A percentile compares a stretch with the other conserved stretches of the same genome.
phyloP scores from a whole-genome alignment of 805 yeast genomes.

The Barnettozyma siamensis region DNA sequence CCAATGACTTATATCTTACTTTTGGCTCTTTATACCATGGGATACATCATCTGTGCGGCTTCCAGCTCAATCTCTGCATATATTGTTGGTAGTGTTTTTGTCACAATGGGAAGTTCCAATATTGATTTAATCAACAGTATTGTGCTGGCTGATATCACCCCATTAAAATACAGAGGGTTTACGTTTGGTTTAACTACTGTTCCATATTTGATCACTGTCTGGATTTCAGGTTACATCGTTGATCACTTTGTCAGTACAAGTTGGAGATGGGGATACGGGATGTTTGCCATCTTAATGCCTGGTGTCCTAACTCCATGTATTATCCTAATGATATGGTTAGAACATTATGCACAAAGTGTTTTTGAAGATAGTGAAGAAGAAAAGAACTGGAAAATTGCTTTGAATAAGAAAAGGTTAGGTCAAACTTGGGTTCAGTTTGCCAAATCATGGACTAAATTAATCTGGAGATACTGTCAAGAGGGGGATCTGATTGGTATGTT shows the following conservation, averaged over 20 bases:
- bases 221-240: slow-evolving; percentile 35
- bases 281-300: slow-evolving; percentile 40
- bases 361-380: background rate
- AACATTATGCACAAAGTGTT: slow-evolving; percentile 23
- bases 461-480: slow-evolving; percentile 17
- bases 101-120: slow-evolving; percentile 32
- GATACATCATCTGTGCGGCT: slow-evolving; percentile 31
- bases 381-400: background rate
- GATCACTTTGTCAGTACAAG: slow-evolving; percentile 23
- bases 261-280: slow-evolving; percentile 49
- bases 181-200: slow-evolving; percentile 29
- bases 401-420: background rate
- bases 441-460: slow-evolving; percentile 4
- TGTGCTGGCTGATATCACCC: slow-evolving; percentile 31
- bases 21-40: slow-evolving; percentile 27
- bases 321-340: slow-evolving; percentile 25
- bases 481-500: slow-evolving; percentile 33
- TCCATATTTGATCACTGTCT: slow-evolving; percentile 36
- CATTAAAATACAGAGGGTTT: slow-evolving; percentile 32
- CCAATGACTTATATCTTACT: slow-evolving; percentile 29
- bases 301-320: slow-evolving; percentile 30
- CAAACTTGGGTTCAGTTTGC: no score
- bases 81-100: slow-evolving; percentile 30
- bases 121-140: slow-evolving; percentile 28
- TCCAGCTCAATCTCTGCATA: slow-evolving; percentile 30